Percentiles rank a stretch among this genome's conserved stretches.
These are phyloP conservation scores for Daldinia grandis DNA, from an alignment of 495 filamentous ascomycete species.

Conservation along the genomic window DNA sequence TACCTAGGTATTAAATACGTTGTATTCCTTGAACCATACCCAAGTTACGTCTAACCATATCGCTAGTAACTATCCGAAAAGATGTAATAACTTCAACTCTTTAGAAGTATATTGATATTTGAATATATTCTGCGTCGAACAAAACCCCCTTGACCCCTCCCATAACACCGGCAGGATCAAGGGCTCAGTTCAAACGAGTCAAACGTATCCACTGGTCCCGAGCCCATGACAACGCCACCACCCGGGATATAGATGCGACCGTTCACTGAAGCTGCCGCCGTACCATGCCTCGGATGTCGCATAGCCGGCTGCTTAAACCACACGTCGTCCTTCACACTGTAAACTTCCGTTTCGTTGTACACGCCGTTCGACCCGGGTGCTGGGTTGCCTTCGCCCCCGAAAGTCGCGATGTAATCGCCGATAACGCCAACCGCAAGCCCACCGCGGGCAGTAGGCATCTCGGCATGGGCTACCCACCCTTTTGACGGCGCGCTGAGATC, in stretches of 20 bases:
- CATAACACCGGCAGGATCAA: not conserved
- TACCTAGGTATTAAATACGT: no score
- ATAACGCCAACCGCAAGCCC: conserved; percentile 47
- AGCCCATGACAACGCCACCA: not conserved
- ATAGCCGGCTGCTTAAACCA: not conserved
- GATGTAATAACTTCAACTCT: no score
- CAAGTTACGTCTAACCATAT: no score
- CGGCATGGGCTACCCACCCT: conserved; percentile 40
- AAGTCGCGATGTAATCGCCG: conserved; percentile 47
- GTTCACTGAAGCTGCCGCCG: not conserved
- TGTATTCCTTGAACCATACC: no score
- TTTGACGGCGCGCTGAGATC: conserved; percentile 38
- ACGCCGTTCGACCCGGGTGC: not conserved
- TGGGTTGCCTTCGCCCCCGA: conserved; percentile 56
- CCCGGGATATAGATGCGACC: not conserved
- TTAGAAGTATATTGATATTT: not conserved
- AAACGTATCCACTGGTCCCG: not conserved
- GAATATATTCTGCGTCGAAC: not conserved
- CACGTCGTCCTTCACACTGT: not conserved
- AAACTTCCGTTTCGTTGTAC: not conserved
- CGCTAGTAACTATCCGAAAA: no score
- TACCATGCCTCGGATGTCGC: not conserved
- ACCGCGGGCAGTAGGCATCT: conserved; percentile 49
- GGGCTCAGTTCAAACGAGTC: not conserved
- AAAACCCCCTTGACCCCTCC: not conserved